Percentiles rank a stretch among this genome's conserved stretches.
Evolutionary conservation across 495 filamentous ascomycete genomes (phyloP).

Genomic region (Daldinia grandis): DNA sequence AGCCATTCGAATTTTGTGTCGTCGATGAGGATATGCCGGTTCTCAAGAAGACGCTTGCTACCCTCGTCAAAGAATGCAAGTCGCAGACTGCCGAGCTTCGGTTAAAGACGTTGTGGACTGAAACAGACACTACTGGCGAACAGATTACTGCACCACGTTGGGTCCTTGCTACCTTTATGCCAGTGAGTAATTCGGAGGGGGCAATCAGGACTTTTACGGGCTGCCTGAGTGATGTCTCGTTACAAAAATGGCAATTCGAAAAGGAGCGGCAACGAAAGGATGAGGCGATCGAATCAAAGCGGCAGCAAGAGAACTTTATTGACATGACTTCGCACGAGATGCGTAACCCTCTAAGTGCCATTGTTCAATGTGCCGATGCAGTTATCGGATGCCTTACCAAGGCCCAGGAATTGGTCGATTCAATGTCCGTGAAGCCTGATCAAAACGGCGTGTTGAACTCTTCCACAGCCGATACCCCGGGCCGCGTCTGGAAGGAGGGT

Average conservation of each 20-base stretch:
- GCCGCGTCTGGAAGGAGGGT: constrained; percentile 43
- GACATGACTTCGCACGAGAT: constrained; percentile 91
- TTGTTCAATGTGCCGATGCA: constrained; percentile 82
- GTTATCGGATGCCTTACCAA: constrained; percentile 66
- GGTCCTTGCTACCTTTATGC: constrained; percentile 75
- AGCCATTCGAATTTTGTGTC: constrained; percentile 57
- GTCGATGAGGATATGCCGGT: constrained; percentile 64
- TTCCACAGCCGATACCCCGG: neutral
- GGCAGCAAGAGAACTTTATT: constrained; percentile 83
- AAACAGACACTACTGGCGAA: constrained; percentile 65
- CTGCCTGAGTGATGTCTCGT: constrained; percentile 64
- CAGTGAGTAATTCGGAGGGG: constrained; percentile 66
- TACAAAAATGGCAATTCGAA: constrained; percentile 69
- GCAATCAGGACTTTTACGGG: constrained; percentile 73
- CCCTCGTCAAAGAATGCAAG: constrained; percentile 62
- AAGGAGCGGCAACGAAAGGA: constrained; percentile 67
- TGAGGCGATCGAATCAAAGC: constrained; percentile 71
- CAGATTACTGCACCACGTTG: constrained; percentile 59
- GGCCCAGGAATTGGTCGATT: constrained; percentile 29
- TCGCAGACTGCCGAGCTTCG: constrained; percentile 71
- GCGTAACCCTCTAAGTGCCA: constrained; percentile 82
- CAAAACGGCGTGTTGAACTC: neutral
- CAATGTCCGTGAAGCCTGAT: constrained; percentile 1
- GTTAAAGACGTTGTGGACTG: constrained; percentile 68
- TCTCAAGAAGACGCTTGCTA: constrained; percentile 62